Conservation (phyloP, 108 stramenopile genomes). For the Stephanodiscus minutulus region DNA sequence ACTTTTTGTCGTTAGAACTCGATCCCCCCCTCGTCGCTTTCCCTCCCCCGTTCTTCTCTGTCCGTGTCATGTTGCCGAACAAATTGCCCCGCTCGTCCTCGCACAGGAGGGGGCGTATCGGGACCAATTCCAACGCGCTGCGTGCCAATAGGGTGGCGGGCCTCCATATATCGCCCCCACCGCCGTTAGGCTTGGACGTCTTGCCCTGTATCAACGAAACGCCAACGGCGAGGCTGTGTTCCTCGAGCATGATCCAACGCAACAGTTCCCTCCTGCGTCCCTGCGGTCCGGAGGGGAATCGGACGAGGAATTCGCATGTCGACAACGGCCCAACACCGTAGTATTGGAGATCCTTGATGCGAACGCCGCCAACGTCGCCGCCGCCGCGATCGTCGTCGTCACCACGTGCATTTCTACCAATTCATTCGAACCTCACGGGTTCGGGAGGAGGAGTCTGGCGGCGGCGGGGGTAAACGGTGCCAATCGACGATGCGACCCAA, state of each 20-base stretch:
- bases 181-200: slow-evolving; percentile 18
- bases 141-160: slow-evolving; percentile 65
- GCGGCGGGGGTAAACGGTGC: slow-evolving; percentile 28
- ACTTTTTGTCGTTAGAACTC: slow-evolving; percentile 7
- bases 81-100: slow-evolving; percentile 52
- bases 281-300: slow-evolving; percentile 64
- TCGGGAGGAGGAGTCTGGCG: neutral
- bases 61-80: slow-evolving; percentile 31
- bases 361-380: slow-evolving; percentile 12
- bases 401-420: neutral
- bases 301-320: slow-evolving; percentile 66
- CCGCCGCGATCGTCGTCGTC: slow-evolving; percentile 2
- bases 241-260: slow-evolving; percentile 77
- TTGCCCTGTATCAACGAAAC: slow-evolving; percentile 52
- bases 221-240: slow-evolving; percentile 72
- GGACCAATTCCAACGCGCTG: slow-evolving; percentile 63
- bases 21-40: neutral
- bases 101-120: slow-evolving; percentile 42
- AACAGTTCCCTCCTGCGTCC: slow-evolving; percentile 61
- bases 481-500: slow-evolving; percentile 71
- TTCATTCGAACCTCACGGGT: neutral
- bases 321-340: slow-evolving; percentile 46
- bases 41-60: neutral
- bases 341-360: slow-evolving; percentile 28
- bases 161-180: slow-evolving; percentile 45